Base-by-base conservation (phyloP, 2,329 filamentous ascomycete species). In the Bipolaris zeicola region DNA sequence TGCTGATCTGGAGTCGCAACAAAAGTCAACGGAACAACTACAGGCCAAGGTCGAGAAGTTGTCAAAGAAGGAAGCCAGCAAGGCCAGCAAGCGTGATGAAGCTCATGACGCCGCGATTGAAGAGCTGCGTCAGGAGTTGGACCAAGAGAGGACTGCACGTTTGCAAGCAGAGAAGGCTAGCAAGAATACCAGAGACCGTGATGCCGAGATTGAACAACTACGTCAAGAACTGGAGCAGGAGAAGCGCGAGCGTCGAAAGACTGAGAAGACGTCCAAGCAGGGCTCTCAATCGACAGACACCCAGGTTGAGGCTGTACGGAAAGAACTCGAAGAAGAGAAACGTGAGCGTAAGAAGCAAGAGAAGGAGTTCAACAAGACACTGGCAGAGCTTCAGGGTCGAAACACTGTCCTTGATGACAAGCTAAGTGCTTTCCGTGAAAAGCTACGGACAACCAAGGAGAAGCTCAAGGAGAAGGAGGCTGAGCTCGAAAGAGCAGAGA, bases 341-440 rank as follows among this genome's bases (percentile, higher is more conserved):
- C 79, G 80, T 43, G 81, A 83, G 51, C 80, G 79, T 16, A 77
- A 84, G 53, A 84, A 77, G 63, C 74, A 75, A 24, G 83, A 86
- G 67, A 81, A 80, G 54, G 80, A 82, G 31, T 76, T 73, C 36
- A 82, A 86, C 51, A 84, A 85, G 59, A 83, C 84, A 13, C 73
- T 86, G 6, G 79, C 82, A 3, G 87, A 89, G 60, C 84, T 84
- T 44, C 85, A 89, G 42, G 82, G 82, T 6, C 83, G 87, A 60
- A 86, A 84, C 50, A 82, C 87, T 4, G 81, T 86, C 11, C 80
- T 92, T 0, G 89, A 93, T 61, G 87, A 87, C 60, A 90, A 89
- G 61, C 77, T 95, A 14, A 87, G 86, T 50, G 85, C 85, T 18
- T 83, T 91, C 69, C 87, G 87, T 68, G 82, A 83, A 52, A 93